Conservation (phyloP, 2,329 filamentous ascomycete genomes). For the Corniculantispora saksenae region DNA sequence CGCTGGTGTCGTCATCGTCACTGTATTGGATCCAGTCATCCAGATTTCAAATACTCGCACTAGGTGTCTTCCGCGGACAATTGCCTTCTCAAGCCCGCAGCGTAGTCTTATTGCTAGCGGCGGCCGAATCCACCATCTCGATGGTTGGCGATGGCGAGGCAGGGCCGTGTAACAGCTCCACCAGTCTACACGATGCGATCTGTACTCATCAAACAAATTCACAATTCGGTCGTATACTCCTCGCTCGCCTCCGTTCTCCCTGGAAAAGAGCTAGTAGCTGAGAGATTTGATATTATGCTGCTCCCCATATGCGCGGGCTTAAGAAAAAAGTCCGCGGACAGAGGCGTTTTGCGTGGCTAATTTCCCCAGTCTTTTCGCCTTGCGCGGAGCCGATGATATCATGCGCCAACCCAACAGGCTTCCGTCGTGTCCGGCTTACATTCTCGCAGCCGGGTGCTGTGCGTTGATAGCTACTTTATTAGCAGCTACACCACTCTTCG, state of each 20-base stretch:
- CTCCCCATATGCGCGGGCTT: not conserved
- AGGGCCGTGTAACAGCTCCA: not conserved
- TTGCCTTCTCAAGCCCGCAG: not conserved
- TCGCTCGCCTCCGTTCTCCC: not conserved
- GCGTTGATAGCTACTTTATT: not conserved
- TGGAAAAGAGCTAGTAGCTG: not conserved
- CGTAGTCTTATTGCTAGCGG: not conserved
- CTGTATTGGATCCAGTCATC: not conserved
- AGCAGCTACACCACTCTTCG: too few relatives aligned
- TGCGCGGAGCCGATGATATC: not conserved
- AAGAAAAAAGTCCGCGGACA: constrained; percentile 3
- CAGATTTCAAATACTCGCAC: not conserved
- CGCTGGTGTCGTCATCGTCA: not conserved
- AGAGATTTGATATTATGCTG: not conserved
- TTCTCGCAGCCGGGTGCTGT: not conserved
- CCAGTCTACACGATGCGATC: not conserved
- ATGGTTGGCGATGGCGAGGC: not conserved
- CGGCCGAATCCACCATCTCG: not conserved
- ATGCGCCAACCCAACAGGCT: not conserved
- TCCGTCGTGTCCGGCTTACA: not conserved
- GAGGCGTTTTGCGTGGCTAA: not conserved
- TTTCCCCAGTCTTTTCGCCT: constrained; percentile 3
- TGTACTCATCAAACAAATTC: not conserved
- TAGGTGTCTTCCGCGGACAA: not conserved
- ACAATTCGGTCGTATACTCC: not conserved